Base-by-base conservation (phyloP, 1,284 basidiomycete genomes). In the Caloboletus firmus region DNA sequence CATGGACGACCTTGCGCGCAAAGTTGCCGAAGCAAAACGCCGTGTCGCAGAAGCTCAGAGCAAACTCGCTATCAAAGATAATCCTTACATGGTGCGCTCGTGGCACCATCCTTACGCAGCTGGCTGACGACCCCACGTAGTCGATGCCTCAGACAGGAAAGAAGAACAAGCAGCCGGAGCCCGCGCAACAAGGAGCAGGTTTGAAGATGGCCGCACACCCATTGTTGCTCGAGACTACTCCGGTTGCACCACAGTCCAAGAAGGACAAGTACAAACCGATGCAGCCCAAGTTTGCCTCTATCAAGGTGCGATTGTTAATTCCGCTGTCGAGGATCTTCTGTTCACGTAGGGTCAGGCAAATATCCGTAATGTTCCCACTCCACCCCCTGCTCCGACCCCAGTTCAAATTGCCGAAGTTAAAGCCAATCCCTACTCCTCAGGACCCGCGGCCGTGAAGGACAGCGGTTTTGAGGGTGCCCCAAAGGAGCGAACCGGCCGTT, bases 211-310 rank as follows among this genome's bases (percentile, higher is more conserved):
- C 91, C 2, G 90, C 92, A 0, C 94, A 96, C 71, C 94, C 94
- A 5, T 76, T 95, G 24, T 73, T 95, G 24, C 79, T 95, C 57
- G 90, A 91, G 52, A 81, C 79, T 13, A 78, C 80, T 12, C 77
- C 79, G 1, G 68, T 77, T 2, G 76, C 76, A 2, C 79, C 84
- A 0, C 87, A 89, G 67, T 86, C 84, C 32, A 92, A 90, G 72
- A 94, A 93, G 70, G 91, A 94, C 67, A 77, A 89, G 55, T 96
- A 95, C 74, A 95, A 94, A 70, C 92, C 95, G 9, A 97, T 97
- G 93, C 92, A 94, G 59, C 95, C 95, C 51, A 98, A 97, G 72
- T 98, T 97, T 70, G 90, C 93, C 0, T 93, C 92, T 5, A 94
- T 96, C 72, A 94, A 89, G 76, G 89, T 85, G 31, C 7, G 53